Base-by-base conservation (phyloP, 164 flowering plant species). In the Nymphaea colorata region DNA sequence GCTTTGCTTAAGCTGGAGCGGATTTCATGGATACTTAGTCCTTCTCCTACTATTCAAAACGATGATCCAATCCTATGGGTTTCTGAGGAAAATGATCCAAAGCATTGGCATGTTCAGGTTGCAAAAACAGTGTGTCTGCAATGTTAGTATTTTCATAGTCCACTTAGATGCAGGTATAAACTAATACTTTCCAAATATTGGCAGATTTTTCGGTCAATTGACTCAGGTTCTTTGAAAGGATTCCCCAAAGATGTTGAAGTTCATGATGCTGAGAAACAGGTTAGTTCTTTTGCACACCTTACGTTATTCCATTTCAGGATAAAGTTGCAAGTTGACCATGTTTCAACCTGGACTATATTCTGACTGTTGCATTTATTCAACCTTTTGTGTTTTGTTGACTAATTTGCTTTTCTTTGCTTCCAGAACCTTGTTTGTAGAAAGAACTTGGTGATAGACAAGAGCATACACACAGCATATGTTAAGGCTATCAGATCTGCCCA, bases 101-200 rank as follows among this genome's bases (percentile, higher is more conserved):
- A 90, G 71, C 79, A 66, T 61, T 90, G 96, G 94, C 87, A 90
- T 77, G 92, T 88, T 76, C 96, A 90, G 96, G 96, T 89, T 67
- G 41, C 14, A 15, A 51, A 15, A 51, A 51, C 57, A 51, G n/a
- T 51, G 12, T 51, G 12, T 51, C 57, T 51, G 57, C 3, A 51
- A 51, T 51, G 8, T 25, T 25, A 51, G 55, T 51, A 51, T 8
- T 51, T 51, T 51, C 57, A 51, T 51, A 51, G 57, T 51, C 14
- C 57, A 51, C 14, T 15, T 51, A 15, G 57, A 51, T 51, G 57
- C 57, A 51, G 12, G 14, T 51, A 10, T 51, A 15, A 51, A 51
- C 12, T 51, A 15, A 10, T 51, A 10, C 14, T 66, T 71, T 77
- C 51, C 68, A 64, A 64, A 43, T n/a, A 59, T 68, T 71, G 70